Evolutionary conservation across 148 eudicot species (phyloP).

Genomic region (Chenopodium suecicum): DNA sequence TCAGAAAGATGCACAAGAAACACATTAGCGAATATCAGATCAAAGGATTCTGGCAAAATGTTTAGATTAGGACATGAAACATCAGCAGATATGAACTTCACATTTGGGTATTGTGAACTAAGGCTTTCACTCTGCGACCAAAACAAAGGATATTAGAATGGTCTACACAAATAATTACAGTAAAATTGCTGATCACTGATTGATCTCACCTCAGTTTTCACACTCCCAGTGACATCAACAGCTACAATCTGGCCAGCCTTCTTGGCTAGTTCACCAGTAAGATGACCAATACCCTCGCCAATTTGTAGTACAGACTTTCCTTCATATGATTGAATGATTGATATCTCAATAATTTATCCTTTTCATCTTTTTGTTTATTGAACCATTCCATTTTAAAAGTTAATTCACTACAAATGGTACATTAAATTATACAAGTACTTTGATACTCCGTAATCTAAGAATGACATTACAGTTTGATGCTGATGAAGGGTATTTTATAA

Average conservation of each 20-base stretch:
- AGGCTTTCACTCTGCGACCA: slow-evolving; percentile 61
- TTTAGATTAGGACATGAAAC: slow-evolving; percentile 60
- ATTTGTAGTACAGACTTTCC: slow-evolving; percentile 81
- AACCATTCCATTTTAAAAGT: neutral
- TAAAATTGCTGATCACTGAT: neutral
- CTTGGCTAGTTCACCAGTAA: slow-evolving; percentile 72
- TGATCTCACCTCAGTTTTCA: slow-evolving; percentile 54
- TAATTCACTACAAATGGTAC: neutral
- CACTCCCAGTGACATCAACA: slow-evolving; percentile 66
- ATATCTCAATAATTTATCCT: no score
- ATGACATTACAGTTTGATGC: neutral
- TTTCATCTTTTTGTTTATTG: neutral
- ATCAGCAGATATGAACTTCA: slow-evolving; percentile 70
- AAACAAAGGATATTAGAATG: neutral
- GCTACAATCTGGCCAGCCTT: slow-evolving; percentile 70
- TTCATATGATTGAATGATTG: slow-evolving; percentile 24
- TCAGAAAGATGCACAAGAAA: slow-evolving; percentile 90
- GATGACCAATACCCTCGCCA: slow-evolving; percentile 73
- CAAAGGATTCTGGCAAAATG: slow-evolving; percentile 57
- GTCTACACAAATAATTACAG: neutral
- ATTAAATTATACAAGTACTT: neutral
- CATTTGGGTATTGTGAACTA: slow-evolving; percentile 63
- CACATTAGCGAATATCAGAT: slow-evolving; percentile 76
- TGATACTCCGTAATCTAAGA: neutral
- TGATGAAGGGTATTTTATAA: neutral